These are phyloP conservation scores for Chrysoporthe puriensis DNA, from an alignment of 2,329 filamentous ascomycete species.

Conservation along the genomic window DNA sequence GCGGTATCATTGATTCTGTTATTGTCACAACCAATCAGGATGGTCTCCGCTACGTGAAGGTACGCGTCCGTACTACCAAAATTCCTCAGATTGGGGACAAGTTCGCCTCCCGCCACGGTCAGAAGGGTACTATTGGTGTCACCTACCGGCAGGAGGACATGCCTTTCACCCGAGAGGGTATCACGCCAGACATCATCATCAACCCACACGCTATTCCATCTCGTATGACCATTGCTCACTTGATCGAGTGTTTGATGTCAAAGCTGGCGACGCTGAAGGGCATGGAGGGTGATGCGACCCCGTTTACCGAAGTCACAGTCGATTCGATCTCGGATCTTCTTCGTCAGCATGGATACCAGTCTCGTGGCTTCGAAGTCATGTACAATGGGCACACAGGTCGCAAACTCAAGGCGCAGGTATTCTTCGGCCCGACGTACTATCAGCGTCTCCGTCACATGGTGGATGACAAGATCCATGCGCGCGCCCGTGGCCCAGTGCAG, in stretches of 20 bases:
- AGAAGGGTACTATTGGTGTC: slow-evolving; percentile 99
- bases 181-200: slow-evolving; percentile 95
- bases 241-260: slow-evolving; percentile 97
- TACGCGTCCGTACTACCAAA: slow-evolving; percentile 96
- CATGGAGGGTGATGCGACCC: slow-evolving; percentile 94
- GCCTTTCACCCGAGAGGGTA: slow-evolving; percentile 92
- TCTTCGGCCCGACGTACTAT: slow-evolving; percentile 98
- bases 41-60: slow-evolving; percentile 94
- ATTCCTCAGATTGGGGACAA: slow-evolving; percentile 99
- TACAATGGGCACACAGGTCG: slow-evolving; percentile 97
- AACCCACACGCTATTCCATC: slow-evolving; percentile 99
- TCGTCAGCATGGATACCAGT: slow-evolving; percentile 90
- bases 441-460: slow-evolving; percentile 99
- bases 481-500: slow-evolving; percentile 92
- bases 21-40: slow-evolving; percentile 94
- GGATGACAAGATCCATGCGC: slow-evolving; percentile 99
- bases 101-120: slow-evolving; percentile 97
- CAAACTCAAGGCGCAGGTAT: slow-evolving; percentile 92
- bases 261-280: slow-evolving; percentile 94
- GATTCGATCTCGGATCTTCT: slow-evolving; percentile 88
- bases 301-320: slow-evolving; percentile 97
- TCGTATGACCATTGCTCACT: slow-evolving; percentile 99
- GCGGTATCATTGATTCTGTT: slow-evolving; percentile 93
- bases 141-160: slow-evolving; percentile 98
- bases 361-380: slow-evolving; percentile 96